These are phyloP conservation scores for Sporothrix sp. DNA, from an alignment of 2,329 filamentous ascomycete species.

Conservation along the genomic window DNA sequence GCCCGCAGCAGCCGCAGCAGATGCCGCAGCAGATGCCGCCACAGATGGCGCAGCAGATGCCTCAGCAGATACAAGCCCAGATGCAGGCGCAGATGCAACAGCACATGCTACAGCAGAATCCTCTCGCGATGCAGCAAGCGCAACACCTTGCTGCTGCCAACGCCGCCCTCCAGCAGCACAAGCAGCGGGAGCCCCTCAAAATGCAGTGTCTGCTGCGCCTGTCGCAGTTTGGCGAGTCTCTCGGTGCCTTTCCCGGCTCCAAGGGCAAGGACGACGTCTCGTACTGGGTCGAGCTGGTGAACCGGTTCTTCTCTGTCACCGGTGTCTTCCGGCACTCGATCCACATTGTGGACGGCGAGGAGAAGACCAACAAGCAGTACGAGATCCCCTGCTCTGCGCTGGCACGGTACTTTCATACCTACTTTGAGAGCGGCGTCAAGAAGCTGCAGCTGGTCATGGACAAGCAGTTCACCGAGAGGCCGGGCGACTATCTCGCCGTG, in stretches of 20 bases:
- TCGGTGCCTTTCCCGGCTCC: conserved; percentile 46
- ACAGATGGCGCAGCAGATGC: conserved; percentile 21
- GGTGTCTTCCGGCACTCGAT: conserved; percentile 71
- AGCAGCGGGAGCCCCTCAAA: conserved; percentile 42
- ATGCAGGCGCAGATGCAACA: conserved; percentile 24
- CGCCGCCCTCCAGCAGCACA: conserved; percentile 37
- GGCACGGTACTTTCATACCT: conserved; percentile 79
- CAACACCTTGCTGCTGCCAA: conserved; percentile 30
- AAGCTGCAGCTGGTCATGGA: conserved; percentile 82
- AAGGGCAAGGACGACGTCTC: conserved; percentile 57
- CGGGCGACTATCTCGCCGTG: conserved; percentile 59
- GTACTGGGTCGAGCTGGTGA: conserved; percentile 74
- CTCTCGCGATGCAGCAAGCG: conserved; percentile 30
- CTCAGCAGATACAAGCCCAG: conserved; percentile 36
- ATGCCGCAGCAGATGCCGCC: conserved; percentile 21
- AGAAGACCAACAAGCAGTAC: conserved; percentile 63
- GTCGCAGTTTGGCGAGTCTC: conserved; percentile 52
- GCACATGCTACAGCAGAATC: conserved; percentile 33
- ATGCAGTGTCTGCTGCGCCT: conserved; percentile 50
- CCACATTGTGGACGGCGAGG: conserved; percentile 44
- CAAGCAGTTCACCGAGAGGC: conserved; percentile 45
- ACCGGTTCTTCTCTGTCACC: conserved; percentile 66
- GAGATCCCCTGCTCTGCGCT: conserved; percentile 76
- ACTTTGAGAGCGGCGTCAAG: conserved; percentile 77
- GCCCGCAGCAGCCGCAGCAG: not conserved